Percentiles rank a stretch among this genome's conserved stretches.
These are phyloP conservation scores for Apiotrichum veenhuisii DNA, from an alignment of 1,284 basidiomycete species.

Conservation along the genomic window DNA sequence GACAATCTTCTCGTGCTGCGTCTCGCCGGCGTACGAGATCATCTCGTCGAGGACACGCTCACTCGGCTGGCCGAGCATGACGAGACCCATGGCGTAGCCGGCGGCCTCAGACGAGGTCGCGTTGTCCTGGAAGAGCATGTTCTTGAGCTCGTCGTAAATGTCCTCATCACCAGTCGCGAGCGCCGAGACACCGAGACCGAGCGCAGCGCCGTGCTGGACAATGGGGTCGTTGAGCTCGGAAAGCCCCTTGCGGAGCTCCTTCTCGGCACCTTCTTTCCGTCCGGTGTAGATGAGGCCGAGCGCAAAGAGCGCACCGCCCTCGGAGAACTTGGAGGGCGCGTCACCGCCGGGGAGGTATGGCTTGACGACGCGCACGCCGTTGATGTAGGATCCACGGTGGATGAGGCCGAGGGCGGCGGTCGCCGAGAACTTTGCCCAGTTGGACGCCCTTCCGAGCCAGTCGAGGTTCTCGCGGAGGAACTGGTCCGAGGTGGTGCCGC, in stretches of 20 bases:
- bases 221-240: constrained; percentile 64
- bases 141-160: constrained; percentile 85
- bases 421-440: constrained; percentile 96
- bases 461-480: constrained; percentile 93
- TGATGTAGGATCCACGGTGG: constrained; percentile 89
- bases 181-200: constrained; percentile 86
- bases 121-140: constrained; percentile 81
- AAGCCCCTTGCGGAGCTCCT: constrained; percentile 64
- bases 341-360: constrained; percentile 80
- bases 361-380: constrained; percentile 86
- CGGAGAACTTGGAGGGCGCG: constrained; percentile 67
- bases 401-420: constrained; percentile 94
- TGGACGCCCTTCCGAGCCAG: constrained; percentile 86
- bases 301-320: constrained; percentile 89
- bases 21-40: constrained; percentile 89
- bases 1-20: constrained; percentile 97
- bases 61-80: constrained; percentile 88
- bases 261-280: constrained; percentile 59
- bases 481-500: constrained; percentile 86
- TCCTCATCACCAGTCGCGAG: constrained; percentile 86
- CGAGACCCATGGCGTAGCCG: constrained; percentile 91
- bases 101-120: constrained; percentile 91
- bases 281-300: constrained; percentile 87
- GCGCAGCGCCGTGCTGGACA: constrained; percentile 90
- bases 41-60: constrained; percentile 79